phyloP scores from a whole-genome alignment of 768 basidiomycete genomes.

The Coprinellus micaceus region DNA sequence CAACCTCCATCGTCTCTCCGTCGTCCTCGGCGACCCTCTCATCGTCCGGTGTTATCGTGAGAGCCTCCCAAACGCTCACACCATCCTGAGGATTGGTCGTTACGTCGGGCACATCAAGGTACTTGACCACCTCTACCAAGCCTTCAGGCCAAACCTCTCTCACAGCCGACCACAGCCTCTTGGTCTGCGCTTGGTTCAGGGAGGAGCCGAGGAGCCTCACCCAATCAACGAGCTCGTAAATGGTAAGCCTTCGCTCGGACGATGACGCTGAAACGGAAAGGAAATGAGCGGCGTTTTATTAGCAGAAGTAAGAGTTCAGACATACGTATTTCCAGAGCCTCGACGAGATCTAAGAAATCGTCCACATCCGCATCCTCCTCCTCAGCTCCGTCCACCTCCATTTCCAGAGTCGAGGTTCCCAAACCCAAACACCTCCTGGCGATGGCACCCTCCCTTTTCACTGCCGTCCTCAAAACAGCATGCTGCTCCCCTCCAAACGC shows the following conservation, averaged over 20 bases:
- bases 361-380: conserved; percentile 24
- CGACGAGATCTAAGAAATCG: conserved; percentile 44
- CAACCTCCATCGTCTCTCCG: neutral
- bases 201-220: conserved; percentile 44
- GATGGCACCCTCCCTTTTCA: neutral
- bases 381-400: conserved; percentile 6
- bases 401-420: neutral
- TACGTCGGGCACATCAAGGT: neutral
- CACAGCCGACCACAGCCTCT: conserved; percentile 37
- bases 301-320: conserved; percentile 9
- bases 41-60: neutral
- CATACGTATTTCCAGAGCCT: conserved; percentile 46
- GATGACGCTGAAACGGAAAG: conserved; percentile 32
- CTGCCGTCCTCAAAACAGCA: conserved; percentile 3
- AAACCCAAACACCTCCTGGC: conserved; percentile 1
- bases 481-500: conserved; percentile 11
- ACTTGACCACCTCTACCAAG: conserved; percentile 35
- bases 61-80: neutral
- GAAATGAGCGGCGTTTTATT: conserved; percentile 2
- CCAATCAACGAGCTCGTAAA: conserved; percentile 64
- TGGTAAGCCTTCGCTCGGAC: conserved; percentile 32
- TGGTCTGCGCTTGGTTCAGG: conserved; percentile 34
- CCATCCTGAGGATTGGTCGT: neutral
- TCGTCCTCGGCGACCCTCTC: neutral
- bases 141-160: conserved; percentile 39